These are phyloP conservation scores for Phytophthora sojae DNA, from an alignment of 352 stramenopile genomes.

Conservation along the genomic window DNA sequence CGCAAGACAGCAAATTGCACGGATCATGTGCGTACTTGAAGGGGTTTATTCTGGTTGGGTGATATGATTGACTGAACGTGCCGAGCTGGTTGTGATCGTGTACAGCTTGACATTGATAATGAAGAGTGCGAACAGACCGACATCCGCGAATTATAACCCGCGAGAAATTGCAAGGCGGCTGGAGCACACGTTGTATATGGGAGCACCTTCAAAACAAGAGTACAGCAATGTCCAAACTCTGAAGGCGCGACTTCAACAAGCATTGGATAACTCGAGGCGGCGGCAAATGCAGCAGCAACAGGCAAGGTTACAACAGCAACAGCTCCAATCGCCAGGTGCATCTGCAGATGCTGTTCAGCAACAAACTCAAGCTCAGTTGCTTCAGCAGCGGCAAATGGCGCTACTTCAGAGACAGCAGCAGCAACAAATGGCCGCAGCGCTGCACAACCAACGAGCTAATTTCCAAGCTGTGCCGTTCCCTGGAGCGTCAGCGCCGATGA, in stretches of 20 bases:
- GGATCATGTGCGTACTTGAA: conserved; percentile 80
- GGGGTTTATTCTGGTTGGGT: conserved; percentile 1
- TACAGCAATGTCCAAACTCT: conserved; percentile 91
- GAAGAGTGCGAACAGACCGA: conserved; percentile 90
- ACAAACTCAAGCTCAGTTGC: conserved; percentile 56
- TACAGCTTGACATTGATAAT: conserved; percentile 89
- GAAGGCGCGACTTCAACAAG: conserved; percentile 83
- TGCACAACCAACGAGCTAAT: conserved; percentile 74
- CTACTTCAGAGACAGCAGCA: conserved; percentile 75
- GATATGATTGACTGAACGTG: conserved; percentile 26
- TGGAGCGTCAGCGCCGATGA: conserved; percentile 39
- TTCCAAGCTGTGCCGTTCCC: conserved; percentile 75
- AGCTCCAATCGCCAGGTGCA: conserved; percentile 50
- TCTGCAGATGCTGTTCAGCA: conserved; percentile 46
- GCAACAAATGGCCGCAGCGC: conserved; percentile 75
- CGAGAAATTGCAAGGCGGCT: conserved; percentile 85
- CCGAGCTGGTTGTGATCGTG: conserved; percentile 15
- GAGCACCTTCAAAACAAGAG: conserved; percentile 79
- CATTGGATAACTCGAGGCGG: conserved; percentile 83
- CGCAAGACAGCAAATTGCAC: conserved; percentile 85
- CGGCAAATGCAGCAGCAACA: conserved; percentile 83
- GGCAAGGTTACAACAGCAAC: conserved; percentile 37
- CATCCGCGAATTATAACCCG: conserved; percentile 90
- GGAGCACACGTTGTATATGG: conserved; percentile 91
- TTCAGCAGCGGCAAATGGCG: conserved; percentile 69